Evolutionary conservation across 371 early-diverging fungal genomes (phyloP), one percentile per base, ranked within the genome.

Genomic region (Choanephora cucurbitarum): DNA sequence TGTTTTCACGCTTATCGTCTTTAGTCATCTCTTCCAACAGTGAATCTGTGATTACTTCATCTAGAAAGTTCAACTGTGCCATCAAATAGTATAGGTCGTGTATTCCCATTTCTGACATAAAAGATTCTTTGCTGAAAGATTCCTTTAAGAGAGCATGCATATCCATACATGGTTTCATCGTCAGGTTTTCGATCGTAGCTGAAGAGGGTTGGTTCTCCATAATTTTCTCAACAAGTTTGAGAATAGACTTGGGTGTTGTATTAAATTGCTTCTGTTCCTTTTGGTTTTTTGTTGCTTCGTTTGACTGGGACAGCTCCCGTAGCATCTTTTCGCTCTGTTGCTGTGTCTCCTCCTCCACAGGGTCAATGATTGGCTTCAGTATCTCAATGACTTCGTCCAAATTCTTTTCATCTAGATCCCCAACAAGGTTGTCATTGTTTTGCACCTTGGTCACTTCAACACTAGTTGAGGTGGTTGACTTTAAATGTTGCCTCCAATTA

Each of bases 1-100:
- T 40, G 41, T 15, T 15, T 40, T 44, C 44, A 2, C 21, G n/a
- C 14, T 23, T 22, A 6, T 13, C 45, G 6, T n/a, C 5, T 21
- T 37, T 49, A 18, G 6, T 2, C 23, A 37, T 39, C 23, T 39
- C 34, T 6, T 19, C 15, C 10, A 49, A 1, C 0, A 14, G 21
- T 5, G 37, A 10, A 18, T 34, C 55, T 9, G 48, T 44, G 15
- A 48, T 6, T 7, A 49, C 41, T 42, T 48, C 42, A 1, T 49
- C 44, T 9, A 57, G 9, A 11, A 33, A 49, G 17, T 57, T 57
- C 17, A 57, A 10, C 34, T 57, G 57, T 5, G 50, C 49, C 13
- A 49, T 47, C 10, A 57, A 49, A 44, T 57, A 57, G 13, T 42
- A 49, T 9, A 57, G 15, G 15, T 57, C 57, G 15, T 49, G 19